These are phyloP conservation scores for Gautieria morchelliformis DNA, from an alignment of 768 basidiomycete genomes.

Conservation along the genomic window DNA sequence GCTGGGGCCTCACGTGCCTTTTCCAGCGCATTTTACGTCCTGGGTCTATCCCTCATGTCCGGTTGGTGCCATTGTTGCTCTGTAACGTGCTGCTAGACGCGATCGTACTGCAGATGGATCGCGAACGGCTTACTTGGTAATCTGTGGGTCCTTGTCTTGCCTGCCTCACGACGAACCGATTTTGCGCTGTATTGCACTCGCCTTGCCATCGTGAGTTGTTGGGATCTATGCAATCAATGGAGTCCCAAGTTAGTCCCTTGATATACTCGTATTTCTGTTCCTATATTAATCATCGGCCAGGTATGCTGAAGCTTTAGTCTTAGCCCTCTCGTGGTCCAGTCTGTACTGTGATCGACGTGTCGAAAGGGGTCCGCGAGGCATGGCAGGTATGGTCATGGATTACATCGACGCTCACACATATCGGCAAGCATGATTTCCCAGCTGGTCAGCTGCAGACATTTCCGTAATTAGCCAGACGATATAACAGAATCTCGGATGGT, in stretches of 20 bases:
- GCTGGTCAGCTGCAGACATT: too few relatives aligned
- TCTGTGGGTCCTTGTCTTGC: neutral
- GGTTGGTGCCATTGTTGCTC: neutral
- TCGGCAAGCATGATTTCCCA: neutral
- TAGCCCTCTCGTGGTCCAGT: neutral
- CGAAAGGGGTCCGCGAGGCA: neutral
- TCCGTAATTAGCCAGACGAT: too few relatives aligned
- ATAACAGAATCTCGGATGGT: too few relatives aligned
- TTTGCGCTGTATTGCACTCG: conserved; percentile 1
- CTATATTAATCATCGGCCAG: neutral
- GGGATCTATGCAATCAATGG: neutral
- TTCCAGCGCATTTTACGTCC: neutral
- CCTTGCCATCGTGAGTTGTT: neutral
- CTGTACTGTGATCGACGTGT: neutral
- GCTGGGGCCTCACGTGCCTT: conserved; percentile 1
- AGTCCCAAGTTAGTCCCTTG: neutral
- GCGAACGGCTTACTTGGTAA: neutral
- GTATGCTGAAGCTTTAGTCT: neutral
- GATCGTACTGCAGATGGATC: neutral
- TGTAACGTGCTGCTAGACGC: neutral
- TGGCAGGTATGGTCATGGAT: neutral
- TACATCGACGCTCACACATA: neutral
- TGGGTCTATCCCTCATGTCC: neutral
- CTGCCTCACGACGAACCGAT: neutral
- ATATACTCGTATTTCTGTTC: neutral